Evolutionary conservation across 495 filamentous ascomycete species (phyloP).

Genomic region (Lophium mytilinum): DNA sequence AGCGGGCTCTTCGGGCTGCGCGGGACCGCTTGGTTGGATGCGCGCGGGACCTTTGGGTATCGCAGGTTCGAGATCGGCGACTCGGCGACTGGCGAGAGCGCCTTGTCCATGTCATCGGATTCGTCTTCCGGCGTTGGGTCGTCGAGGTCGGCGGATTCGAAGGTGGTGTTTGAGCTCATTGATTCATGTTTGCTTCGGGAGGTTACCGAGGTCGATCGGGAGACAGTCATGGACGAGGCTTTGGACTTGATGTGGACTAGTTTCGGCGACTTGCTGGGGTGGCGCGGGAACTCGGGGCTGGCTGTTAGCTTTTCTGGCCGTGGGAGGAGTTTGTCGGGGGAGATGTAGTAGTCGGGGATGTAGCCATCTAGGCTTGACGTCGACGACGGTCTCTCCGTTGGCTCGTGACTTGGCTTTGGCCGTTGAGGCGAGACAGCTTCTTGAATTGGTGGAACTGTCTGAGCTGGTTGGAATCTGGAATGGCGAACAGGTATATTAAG

Average conservation of each 20-base stretch:
- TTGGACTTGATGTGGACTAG: conserved; percentile 8
- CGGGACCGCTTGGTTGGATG: conserved; percentile 33
- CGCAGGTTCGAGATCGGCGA: conserved; percentile 33
- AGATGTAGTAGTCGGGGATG: conserved; percentile 25
- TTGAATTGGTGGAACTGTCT: not conserved
- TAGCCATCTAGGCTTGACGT: conserved; percentile 4
- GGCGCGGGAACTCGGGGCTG: not conserved
- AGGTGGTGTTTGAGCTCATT: conserved; percentile 31
- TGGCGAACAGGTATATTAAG: conserved; percentile 23
- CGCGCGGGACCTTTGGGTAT: conserved; percentile 35
- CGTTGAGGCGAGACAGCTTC: not conserved
- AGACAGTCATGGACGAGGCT: conserved; percentile 6
- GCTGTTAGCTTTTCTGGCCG: not conserved
- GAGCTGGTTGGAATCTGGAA: conserved; percentile 11
- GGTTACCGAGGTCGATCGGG: conserved; percentile 8
- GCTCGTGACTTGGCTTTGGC: not conserved
- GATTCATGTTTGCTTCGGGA: conserved; percentile 19
- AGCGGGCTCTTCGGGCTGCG: conserved; percentile 23
- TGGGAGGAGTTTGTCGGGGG: not conserved
- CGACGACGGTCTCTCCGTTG: not conserved
- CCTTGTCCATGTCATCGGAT: conserved; percentile 30
- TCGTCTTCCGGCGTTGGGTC: conserved; percentile 31
- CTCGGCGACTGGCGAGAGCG: conserved; percentile 31
- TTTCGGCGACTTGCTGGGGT: conserved; percentile 8
- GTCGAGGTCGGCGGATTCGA: conserved; percentile 30